These are phyloP conservation scores for Podila minutissima DNA, from an alignment of 192 early-diverging fungal genomes.

Conservation along the genomic window DNA sequence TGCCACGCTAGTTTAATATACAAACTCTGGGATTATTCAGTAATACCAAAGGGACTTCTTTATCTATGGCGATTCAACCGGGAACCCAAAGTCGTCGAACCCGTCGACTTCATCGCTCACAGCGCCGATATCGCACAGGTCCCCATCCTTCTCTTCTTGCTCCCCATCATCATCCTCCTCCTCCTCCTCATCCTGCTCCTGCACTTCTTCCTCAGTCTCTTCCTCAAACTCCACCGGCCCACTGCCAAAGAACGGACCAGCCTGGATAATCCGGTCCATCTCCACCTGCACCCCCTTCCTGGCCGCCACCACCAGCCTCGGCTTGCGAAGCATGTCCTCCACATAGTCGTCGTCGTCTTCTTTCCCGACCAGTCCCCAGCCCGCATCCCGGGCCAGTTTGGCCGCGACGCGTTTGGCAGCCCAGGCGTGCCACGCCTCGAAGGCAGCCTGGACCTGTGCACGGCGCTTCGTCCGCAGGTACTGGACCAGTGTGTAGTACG, in stretches of 20 bases:
- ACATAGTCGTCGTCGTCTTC: not conserved
- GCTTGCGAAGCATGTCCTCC: not conserved
- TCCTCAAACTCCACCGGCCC: not conserved
- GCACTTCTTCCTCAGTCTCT: slow-evolving; percentile 14
- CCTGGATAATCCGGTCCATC: slow-evolving; percentile 21
- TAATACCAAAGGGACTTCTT: not conserved
- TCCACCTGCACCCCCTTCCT: slow-evolving; percentile 26
- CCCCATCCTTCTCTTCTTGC: not conserved
- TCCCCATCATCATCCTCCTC: not conserved
- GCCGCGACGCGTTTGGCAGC: not conserved
- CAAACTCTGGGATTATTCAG: too few species aligned
- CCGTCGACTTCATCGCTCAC: not conserved
- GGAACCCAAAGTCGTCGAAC: slow-evolving; percentile 50
- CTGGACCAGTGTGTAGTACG: slow-evolving; percentile 19
- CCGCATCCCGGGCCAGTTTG: slow-evolving; percentile 16
- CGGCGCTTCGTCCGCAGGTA: slow-evolving; percentile 4
- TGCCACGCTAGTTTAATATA: too few species aligned
- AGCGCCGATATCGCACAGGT: not conserved
- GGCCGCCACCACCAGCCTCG: slow-evolving; percentile 17
- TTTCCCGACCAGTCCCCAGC: slow-evolving; percentile 10
- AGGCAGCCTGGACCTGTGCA: not conserved
- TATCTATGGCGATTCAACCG: not conserved
- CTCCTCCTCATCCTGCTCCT: slow-evolving; percentile 8
- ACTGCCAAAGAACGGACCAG: slow-evolving; percentile 16
- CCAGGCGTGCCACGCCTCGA: slow-evolving; percentile 21